Percentiles rank a stretch among this genome's conserved stretches.
Conservation (phyloP, 129 eudicot species). For the Pulicaria dysenterica region DNA sequence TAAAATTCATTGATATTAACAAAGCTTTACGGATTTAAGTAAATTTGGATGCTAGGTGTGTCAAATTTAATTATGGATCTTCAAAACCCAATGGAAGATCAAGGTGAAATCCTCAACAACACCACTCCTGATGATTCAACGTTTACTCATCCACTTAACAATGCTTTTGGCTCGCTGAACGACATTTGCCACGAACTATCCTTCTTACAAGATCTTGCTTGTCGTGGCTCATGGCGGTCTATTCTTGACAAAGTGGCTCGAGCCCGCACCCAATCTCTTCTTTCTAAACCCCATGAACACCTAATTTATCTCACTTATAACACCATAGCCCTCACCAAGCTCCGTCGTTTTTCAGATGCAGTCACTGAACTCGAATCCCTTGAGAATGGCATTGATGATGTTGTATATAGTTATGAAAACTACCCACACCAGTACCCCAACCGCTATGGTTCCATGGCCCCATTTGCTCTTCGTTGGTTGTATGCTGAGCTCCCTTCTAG, state of each 20-base stretch:
- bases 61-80: constrained; percentile 22
- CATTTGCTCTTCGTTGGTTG: constrained; percentile 77
- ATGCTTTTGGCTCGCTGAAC: constrained; percentile 51
- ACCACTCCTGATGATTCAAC: not conserved
- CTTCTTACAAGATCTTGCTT: constrained; percentile 73
- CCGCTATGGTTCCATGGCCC: constrained; percentile 73
- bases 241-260: constrained; percentile 73
- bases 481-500: constrained; percentile 71
- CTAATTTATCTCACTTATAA: constrained; percentile 79
- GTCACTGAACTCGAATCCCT: constrained; percentile 53
- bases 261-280: constrained; percentile 69
- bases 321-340: constrained; percentile 69
- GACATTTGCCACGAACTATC: constrained; percentile 68
- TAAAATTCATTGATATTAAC: too few relatives aligned
- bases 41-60: not conserved
- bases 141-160: constrained; percentile 52
- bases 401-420: constrained; percentile 41
- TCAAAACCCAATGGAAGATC: constrained; percentile 8
- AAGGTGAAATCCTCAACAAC: constrained; percentile 13
- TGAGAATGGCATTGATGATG: constrained; percentile 51
- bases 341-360: constrained; percentile 77
- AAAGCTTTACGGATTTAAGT: not conserved
- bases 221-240: constrained; percentile 84
- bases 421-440: constrained; percentile 68
- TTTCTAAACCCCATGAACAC: constrained; percentile 82